Percentiles rank a stretch among this genome's conserved stretches.
Conservation (phyloP, 345 rosid genomes). For the Pseudoturritis turrita region DNA sequence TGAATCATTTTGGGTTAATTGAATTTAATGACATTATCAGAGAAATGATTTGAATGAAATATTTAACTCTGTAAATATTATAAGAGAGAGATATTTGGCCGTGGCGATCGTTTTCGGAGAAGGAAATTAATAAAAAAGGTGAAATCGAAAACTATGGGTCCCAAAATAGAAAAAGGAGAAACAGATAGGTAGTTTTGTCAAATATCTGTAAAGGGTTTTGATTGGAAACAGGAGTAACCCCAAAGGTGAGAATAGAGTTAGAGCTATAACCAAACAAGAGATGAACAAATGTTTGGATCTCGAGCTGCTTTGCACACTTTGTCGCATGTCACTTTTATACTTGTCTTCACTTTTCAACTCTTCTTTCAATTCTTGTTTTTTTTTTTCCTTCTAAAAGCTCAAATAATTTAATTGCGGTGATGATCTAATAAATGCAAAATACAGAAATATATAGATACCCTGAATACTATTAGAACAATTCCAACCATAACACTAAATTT, state of each 20-base stretch:
- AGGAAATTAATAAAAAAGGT: background rate
- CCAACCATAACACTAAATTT: no score
- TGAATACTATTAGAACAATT: no score
- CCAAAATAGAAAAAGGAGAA: constrained; percentile 12
- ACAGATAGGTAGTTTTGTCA: constrained; percentile 22
- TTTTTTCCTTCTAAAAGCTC: no score
- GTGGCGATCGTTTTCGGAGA: background rate
- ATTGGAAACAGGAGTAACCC: constrained; percentile 6
- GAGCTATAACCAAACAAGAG: constrained; percentile 12
- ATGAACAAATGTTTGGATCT: constrained; percentile 29
- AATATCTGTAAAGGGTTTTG: background rate
- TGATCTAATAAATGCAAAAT: background rate
- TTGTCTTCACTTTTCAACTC: constrained; percentile 10
- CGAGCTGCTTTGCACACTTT: constrained; percentile 27
- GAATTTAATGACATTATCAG: no score
- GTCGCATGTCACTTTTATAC: constrained; percentile 22
- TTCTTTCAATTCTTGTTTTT: background rate
- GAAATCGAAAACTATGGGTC: constrained; percentile 4
- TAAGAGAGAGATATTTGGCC: background rate
- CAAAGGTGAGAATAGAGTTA: background rate
- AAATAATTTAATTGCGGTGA: background rate
- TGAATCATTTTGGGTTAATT: no score
- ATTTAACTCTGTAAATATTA: no score
- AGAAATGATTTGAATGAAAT: no score
- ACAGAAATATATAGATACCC: no score